Base-by-base conservation (phyloP, 345 rosid genomes). In the Camelina neglecta region DNA sequence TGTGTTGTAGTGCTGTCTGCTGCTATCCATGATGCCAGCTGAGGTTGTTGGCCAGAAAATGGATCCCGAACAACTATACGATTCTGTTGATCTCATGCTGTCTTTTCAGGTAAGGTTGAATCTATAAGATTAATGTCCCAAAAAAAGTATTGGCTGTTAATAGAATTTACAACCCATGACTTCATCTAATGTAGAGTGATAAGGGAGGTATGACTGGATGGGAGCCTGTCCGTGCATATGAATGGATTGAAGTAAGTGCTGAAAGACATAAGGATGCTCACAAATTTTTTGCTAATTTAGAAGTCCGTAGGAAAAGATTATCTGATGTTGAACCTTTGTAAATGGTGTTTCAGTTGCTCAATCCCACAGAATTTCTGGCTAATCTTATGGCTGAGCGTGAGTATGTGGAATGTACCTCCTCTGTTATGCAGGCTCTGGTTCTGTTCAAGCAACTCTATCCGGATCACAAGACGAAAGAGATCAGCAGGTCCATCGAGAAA, bases 11-110 rank as follows among this genome's bases (percentile, higher is more conserved):
- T 85, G 93, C 38, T 83, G 91, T 72, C 79, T 90, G 2, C 63
- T 85, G 24, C 80, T 90, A 49, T 85, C 93, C 29, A 75, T 58
- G 80, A 83, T 90, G 91, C 86, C 96, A 44, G 66, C 88, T 2
- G 85, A 88, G 42, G 69, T 82, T 23, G 86, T 88, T 50, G 96
- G 96, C 11, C 60, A 80, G 60, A 79, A 79, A 70, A 83, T 86
- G 69, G 81, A 84, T 50, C 67, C 80, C 0, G 83, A 81, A 47
- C 65, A 78, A 5, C 11, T 88, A 26, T 83, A 65, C 2, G 86
- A 90, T 80, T 74, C 90, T 11, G 90, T 90, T 67, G 78, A 88
- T 59, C 69, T 88, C 62, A 38, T 90, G 20, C 65, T 88, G 15
- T 90, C 96, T 26, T 38, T 83, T 18, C 91, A 87, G 67, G 93